Evolutionary conservation across 805 yeast species (phyloP), one percentile per base, ranked within the genome.

Genomic region (Starmerella potacharoeniae): DNA sequence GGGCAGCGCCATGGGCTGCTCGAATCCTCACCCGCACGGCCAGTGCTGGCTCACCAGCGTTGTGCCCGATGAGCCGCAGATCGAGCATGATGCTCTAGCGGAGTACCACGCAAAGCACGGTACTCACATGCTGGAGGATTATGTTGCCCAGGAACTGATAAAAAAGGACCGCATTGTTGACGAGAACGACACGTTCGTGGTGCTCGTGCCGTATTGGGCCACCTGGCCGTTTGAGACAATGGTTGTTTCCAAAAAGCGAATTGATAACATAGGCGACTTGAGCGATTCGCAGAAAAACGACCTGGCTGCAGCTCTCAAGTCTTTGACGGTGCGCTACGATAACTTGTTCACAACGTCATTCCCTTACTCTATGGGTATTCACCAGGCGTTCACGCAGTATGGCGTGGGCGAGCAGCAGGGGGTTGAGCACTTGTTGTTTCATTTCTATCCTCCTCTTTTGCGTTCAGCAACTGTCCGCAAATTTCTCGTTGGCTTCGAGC

Each of bases 281-380:
- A 69, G 68, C 33, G 72, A 69, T 5, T 66, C 69, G 55, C 79
- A 83, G 58, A 74, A 73, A 54, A 17, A 42, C 4, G 86, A 82
- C 59, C 74, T 84, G 60, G 87, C 88, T 0, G 66, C 69, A 11
- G 73, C 79, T 29, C 61, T 83, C 57, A 75, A 77, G 58, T 62
- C 64, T 39, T 69, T 82, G 56, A 83, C 90, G 4, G 76, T 74
- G 40, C 79, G 80, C 58, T 84, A 84, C 69, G 90, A 84, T 69
- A 84, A 84, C 65, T 71, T 84, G 53, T 84, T 84, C 67, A 71
- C 76, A 65, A 79, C 86, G 5, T 76, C 80, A 34, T 84, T 84
- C 73, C 90, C 90, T 2, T 84, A 84, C 68, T 83, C 88, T 0
- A 84, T 84, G 90, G 91, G 91, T 14, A 68, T 84, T 16, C 91